Base-by-base conservation (phyloP, 768 basidiomycete genomes). In the Leccinum rimulosum region DNA sequence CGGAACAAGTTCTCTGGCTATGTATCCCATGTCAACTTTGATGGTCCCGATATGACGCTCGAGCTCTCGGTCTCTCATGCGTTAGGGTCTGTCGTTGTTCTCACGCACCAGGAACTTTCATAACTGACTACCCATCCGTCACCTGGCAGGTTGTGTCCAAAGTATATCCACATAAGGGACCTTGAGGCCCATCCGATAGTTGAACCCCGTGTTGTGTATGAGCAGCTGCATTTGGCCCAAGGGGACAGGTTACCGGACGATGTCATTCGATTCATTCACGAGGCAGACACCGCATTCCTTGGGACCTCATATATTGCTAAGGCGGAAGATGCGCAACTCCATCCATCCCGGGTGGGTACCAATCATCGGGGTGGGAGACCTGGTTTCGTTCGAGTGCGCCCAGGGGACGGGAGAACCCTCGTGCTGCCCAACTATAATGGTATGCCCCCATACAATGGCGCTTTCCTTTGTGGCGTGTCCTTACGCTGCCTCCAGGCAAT, bases 341-440 rank as follows among this genome's bases (percentile, higher is more conserved):
- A 76, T 56, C 85, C 85, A 1, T 85, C 85, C 2, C 85, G 86
- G 62, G 64, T 84, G 9, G 83, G 84, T 15, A 83, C 82, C 73
- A 88, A 87, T 61, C 83, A 85, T 52, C 82, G 87, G 5, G 85
- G 85, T 9, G 87, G 87, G 3, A 74, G 79, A n/a, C 79, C 77
- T 9, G 86, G 85, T 0, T 87, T 86, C 61, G 73, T 86, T 4
- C 82, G 85, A 7, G 83, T 87, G n/a, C 67, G 74, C 31, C 82
- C 80, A 15, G 78, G 76, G 1, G 82, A 87, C 61, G 78, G 80
- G 14, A 77, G 81, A 36, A 87, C 82, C 0, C 60, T 87, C 3
- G 77, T 82, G 2, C 59, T 87, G 6, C 86, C 87, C 0, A 86
- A 88, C 66, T 87, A 78, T 65, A 82, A 81, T 56, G 86, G 85